Evolutionary conservation across 2,329 filamentous ascomycete species (phyloP).

Genomic region (Elsinoe arachidis): DNA sequence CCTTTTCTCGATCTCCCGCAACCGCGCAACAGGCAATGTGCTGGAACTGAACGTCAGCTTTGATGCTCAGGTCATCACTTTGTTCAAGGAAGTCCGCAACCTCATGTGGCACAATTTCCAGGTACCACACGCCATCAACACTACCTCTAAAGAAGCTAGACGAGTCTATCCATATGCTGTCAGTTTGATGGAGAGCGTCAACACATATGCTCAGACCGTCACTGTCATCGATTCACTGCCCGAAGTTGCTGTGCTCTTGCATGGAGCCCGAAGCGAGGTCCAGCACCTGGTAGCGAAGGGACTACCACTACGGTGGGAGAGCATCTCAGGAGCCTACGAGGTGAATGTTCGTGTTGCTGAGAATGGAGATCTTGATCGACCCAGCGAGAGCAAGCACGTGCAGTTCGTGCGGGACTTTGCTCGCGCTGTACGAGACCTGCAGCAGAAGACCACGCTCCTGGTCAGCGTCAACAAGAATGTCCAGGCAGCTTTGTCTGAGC

Average conservation of each 20-base stretch:
- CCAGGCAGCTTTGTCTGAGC: slow-evolving; percentile 72
- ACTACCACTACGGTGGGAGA: slow-evolving; percentile 88
- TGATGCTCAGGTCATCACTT: slow-evolving; percentile 87
- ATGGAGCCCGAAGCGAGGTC: slow-evolving; percentile 85
- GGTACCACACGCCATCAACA: slow-evolving; percentile 88
- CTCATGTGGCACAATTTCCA: slow-evolving; percentile 90
- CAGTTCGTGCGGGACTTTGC: slow-evolving; percentile 95
- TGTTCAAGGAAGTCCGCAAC: slow-evolving; percentile 98
- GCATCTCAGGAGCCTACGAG: slow-evolving; percentile 94
- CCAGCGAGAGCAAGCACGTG: slow-evolving; percentile 82
- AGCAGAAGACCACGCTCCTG: slow-evolving; percentile 75
- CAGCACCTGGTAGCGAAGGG: slow-evolving; percentile 78
- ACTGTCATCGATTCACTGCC: slow-evolving; percentile 77
- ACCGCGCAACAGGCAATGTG: slow-evolving; percentile 81
- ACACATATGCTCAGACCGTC: slow-evolving; percentile 81
- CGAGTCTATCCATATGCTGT: slow-evolving; percentile 96
- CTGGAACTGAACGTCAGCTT: slow-evolving; percentile 93
- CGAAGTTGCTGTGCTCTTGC: slow-evolving; percentile 77
- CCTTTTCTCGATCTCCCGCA: slow-evolving; percentile 80
- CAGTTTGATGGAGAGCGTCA: slow-evolving; percentile 97
- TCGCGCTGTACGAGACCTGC: slow-evolving; percentile 73
- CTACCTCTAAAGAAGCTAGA: slow-evolving; percentile 97
- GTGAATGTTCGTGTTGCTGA: slow-evolving; percentile 62
- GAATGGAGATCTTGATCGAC: slow-evolving; percentile 46
- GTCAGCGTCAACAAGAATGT: slow-evolving; percentile 69